Evolutionary conservation across 495 filamentous ascomycete genomes (phyloP), one percentile per base, ranked within the genome.

Genomic region (Neurospora tetrasperma): DNA sequence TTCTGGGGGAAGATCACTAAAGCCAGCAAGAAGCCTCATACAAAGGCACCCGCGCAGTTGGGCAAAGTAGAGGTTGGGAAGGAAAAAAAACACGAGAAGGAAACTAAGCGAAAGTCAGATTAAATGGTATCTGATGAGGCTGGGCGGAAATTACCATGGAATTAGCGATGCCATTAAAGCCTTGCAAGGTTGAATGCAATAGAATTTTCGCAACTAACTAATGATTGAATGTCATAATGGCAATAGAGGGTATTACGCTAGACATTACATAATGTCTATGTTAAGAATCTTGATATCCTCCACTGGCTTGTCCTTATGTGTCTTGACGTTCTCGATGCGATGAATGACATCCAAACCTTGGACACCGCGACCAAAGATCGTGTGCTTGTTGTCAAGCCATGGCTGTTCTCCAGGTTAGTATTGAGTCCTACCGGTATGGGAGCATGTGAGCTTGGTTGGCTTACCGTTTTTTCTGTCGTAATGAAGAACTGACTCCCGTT

Each of bases 271-370:
- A 40, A 80, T 76, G 38, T 91, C 89, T 74, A 99, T 96, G 80
- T 92, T 98, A 40, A 99, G 88, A 79, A 99, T 96, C 85, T 97
- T 98, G 75, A 99, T 92, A 83, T 98, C 95, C 75, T 97, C 94
- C 81, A 95, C 92, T 18, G 96, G 96, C 84, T 93, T 95, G 83
- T 99, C 96, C 85, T 98, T 98, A 76, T 91, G 89, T n/a, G 93
- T 93, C 81, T 89, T 92, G 38, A 87, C 86, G 81, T 97, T 97
- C 84, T 98, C 96, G 78, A 99, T 99, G 85, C 89, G 92, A 81
- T 98, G 93, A 74, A 98, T 90, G n/a, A 98, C 92, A 80, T 99
- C 96, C 73, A 98, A 79, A 3, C 96, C 96, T 79, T 93, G 90
- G 69, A 94, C 89, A 0, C 93, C 93, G 38, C 96, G 86, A 0